A percentile compares a stretch with the other conserved stretches of the same genome.
These are phyloP conservation scores for Coniochaeta prunicola DNA, from an alignment of 2,329 filamentous ascomycete genomes.

Conservation along the genomic window DNA sequence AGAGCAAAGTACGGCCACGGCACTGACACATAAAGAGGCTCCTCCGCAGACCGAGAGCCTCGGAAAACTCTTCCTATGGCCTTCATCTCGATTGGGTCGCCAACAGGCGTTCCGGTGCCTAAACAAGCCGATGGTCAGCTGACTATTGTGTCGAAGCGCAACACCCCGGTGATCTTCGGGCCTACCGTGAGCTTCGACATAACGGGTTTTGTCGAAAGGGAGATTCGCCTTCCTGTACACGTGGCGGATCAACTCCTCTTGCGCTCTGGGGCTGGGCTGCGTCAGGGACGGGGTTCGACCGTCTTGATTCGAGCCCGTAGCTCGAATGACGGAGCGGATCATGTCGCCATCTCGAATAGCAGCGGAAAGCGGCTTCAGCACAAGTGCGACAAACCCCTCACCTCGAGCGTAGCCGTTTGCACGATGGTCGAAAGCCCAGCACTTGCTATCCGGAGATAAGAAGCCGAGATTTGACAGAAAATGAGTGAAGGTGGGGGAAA, in stretches of 20 bases:
- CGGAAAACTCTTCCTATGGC: slow-evolving; percentile 8
- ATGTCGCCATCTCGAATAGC: slow-evolving; percentile 32
- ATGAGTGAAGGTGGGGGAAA: slow-evolving; percentile 18
- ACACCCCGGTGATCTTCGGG: too few relatives aligned
- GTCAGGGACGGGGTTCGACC: slow-evolving; percentile 31
- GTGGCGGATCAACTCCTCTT: slow-evolving; percentile 19
- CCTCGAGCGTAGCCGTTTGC: slow-evolving; percentile 25
- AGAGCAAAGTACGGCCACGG: not conserved
- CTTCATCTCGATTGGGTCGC: slow-evolving; percentile 8
- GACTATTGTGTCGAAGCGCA: too few relatives aligned
- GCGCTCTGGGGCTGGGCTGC: slow-evolving; percentile 22
- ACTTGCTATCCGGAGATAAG: not conserved
- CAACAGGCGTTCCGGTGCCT: slow-evolving; percentile 8
- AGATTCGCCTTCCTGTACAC: slow-evolving; percentile 14
- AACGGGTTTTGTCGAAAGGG: slow-evolving; percentile 6
- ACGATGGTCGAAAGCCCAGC: too few relatives aligned
- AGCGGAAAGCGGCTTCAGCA: slow-evolving; percentile 31
- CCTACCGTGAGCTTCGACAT: slow-evolving; percentile 17
- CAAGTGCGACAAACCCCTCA: slow-evolving; percentile 22
- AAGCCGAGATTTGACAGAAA: slow-evolving; percentile 15
- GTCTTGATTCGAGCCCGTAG: slow-evolving; percentile 25
- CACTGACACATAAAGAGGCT: slow-evolving; percentile 10
- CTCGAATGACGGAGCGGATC: slow-evolving; percentile 22
- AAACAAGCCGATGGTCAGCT: slow-evolving; percentile 7
- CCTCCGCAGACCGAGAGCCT: slow-evolving; percentile 1